Evolutionary conservation across 257 asterid genomes (phyloP).

Genomic region (Gynochthodes officinalis): DNA sequence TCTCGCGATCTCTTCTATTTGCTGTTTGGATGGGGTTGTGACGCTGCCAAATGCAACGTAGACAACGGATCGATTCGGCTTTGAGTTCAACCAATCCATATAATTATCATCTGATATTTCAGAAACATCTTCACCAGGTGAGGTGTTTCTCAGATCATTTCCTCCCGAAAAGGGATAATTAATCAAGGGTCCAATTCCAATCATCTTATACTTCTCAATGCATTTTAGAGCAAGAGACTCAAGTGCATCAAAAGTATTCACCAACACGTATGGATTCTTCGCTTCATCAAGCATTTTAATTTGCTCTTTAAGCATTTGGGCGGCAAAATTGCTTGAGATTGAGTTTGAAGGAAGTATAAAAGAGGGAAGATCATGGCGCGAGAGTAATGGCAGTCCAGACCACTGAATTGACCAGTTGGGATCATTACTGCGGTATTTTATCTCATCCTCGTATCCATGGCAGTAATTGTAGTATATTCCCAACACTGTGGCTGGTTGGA

Average conservation of each 20-base stretch:
- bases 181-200: slow-evolving; percentile 40
- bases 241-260: slow-evolving; percentile 30
- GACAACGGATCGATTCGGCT: slow-evolving; percentile 19
- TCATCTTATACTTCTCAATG: slow-evolving; percentile 22
- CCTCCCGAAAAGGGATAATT: slow-evolving; percentile 22
- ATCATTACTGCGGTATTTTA: slow-evolving; percentile 4
- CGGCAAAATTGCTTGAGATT: neutral
- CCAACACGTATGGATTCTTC: slow-evolving; percentile 17
- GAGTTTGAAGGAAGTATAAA: slow-evolving; percentile 26
- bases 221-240: slow-evolving; percentile 23
- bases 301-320: slow-evolving; percentile 26
- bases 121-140: slow-evolving; percentile 16
- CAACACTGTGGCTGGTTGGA: slow-evolving; percentile 37
- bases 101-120: slow-evolving; percentile 20
- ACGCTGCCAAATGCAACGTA: slow-evolving; percentile 33
- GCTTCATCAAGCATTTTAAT: slow-evolving; percentile 23
- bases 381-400: slow-evolving; percentile 26
- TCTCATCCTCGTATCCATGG: slow-evolving; percentile 30
- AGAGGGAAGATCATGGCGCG: slow-evolving; percentile 32
- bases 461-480: slow-evolving; percentile 30
- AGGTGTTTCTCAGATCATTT: slow-evolving; percentile 8
- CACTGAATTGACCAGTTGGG: slow-evolving; percentile 23
- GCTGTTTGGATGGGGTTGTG: slow-evolving; percentile 11
- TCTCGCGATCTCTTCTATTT: slow-evolving; percentile 27
- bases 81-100: slow-evolving; percentile 25